A percentile compares a stretch with the other conserved stretches of the same genome.
phyloP scores from a whole-genome alignment of 75 land plant species.

The Sequoia sempervirens region DNA sequence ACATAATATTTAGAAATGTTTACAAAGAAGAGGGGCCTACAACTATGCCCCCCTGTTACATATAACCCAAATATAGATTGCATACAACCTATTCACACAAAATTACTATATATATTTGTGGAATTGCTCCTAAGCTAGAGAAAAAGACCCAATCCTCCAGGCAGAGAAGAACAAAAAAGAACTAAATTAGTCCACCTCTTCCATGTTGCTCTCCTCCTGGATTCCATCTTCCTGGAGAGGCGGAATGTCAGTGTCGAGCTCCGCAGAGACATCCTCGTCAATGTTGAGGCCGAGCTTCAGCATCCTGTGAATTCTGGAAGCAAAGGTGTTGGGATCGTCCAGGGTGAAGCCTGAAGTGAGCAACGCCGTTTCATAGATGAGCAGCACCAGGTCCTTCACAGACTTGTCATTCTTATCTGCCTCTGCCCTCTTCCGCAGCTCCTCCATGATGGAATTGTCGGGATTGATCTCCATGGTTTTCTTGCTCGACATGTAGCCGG shows the following conservation, averaged over 20 bases:
- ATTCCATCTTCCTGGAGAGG: conserved; percentile 34
- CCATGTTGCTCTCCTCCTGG: conserved; percentile 57
- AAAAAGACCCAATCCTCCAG: too few species aligned
- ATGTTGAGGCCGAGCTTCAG: conserved; percentile 74
- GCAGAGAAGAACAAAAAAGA: too few species aligned
- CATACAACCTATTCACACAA: too few species aligned
- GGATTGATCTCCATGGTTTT: conserved; percentile 90
- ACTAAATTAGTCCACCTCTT: conserved; percentile 51
- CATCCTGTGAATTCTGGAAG: conserved; percentile 69
- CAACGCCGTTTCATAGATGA: conserved; percentile 64
- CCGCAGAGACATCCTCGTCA: conserved; percentile 34
- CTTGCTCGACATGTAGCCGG: conserved; percentile 66
- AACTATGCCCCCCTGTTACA: too few species aligned
- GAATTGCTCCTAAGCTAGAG: too few species aligned
- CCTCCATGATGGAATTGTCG: conserved; percentile 72
- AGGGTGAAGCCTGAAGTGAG: conserved; percentile 74
- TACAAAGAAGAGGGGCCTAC: too few species aligned
- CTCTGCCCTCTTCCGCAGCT: conserved; percentile 58
- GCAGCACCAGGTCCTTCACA: conserved; percentile 57
- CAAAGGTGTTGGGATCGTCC: conserved; percentile 73
- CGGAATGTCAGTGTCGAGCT: conserved; percentile 43
- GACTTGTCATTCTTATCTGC: conserved; percentile 52
- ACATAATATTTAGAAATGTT: too few species aligned
- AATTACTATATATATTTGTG: too few species aligned
- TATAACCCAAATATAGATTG: too few species aligned